Evolutionary conservation across 768 basidiomycete genomes (phyloP).

Genomic region (Auricularia sp.): DNA sequence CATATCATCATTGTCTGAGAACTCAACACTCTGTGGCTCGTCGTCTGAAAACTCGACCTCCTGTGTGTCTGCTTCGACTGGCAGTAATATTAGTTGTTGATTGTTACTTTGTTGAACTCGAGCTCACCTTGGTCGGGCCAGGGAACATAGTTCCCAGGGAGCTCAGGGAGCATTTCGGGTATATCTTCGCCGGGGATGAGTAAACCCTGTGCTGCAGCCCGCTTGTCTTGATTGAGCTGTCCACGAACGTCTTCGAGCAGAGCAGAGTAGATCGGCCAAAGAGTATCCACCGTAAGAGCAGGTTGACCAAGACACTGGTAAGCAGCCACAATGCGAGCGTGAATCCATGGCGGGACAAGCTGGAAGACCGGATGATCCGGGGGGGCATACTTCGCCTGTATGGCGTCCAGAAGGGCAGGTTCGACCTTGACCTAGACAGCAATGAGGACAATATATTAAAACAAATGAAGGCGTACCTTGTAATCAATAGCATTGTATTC

Average conservation of each 20-base stretch:
- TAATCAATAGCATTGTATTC: conserved; percentile 24
- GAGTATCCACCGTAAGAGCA: conserved; percentile 11
- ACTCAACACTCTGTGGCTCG: background rate
- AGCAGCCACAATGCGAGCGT: conserved; percentile 9
- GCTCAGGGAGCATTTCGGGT: background rate
- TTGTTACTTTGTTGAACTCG: background rate
- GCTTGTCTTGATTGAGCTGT: background rate
- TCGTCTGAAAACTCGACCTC: too few species aligned
- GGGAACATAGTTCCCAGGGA: background rate
- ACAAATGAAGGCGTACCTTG: conserved; percentile 17
- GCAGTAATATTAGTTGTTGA: background rate
- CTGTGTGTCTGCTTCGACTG: background rate
- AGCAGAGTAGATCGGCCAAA: conserved; percentile 14
- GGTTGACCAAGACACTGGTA: conserved; percentile 19
- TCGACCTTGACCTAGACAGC: conserved; percentile 14
- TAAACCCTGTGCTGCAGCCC: background rate
- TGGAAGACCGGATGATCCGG: conserved; percentile 26
- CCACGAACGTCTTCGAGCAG: background rate
- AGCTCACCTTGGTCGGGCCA: background rate
- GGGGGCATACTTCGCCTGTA: conserved; percentile 21
- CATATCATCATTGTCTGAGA: background rate
- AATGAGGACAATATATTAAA: background rate
- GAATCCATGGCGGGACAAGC: conserved; percentile 24
- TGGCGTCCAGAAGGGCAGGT: conserved; percentile 12
- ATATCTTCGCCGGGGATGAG: background rate